A percentile compares a stretch with the other conserved stretches of the same genome.
Conservation (phyloP, 176 grass and related monocot genomes). For the Olyra latifolia region DNA sequence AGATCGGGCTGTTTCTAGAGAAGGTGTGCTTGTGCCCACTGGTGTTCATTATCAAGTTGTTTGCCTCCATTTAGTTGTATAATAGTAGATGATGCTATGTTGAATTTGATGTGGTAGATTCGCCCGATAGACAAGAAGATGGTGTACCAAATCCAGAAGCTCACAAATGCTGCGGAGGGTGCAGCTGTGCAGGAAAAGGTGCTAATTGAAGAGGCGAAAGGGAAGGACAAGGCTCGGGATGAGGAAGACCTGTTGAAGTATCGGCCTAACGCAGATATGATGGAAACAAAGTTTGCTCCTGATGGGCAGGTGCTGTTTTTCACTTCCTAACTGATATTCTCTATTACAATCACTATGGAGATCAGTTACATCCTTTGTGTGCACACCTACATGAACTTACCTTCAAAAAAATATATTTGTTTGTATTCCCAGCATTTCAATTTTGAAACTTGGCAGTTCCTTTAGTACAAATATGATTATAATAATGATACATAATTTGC, state of each 20-base stretch:
- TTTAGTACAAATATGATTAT: not conserved
- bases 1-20: conserved; percentile 88
- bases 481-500: not conserved
- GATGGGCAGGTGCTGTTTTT: conserved; percentile 35
- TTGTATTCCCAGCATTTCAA: not conserved
- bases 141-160: conserved; percentile 88
- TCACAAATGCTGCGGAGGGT: conserved; percentile 57
- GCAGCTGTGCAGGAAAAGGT: conserved; percentile 40
- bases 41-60: not conserved
- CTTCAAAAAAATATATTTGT: not conserved
- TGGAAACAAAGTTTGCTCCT: conserved; percentile 48
- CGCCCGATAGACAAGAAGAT: conserved; percentile 92
- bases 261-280: conserved; percentile 69
- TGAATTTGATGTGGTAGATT: conserved; percentile 48
- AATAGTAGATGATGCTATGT: not conserved
- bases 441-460: not conserved
- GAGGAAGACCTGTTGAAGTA: conserved; percentile 69
- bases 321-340: not conserved
- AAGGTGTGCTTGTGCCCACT: conserved; percentile 48
- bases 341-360: not conserved
- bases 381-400: not conserved
- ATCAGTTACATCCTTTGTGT: conserved; percentile 3
- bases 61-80: not conserved
- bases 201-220: conserved; percentile 30
- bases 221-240: conserved; percentile 35